These are phyloP conservation scores for Naganishia friedmannii DNA, from an alignment of 768 basidiomycete species.

Conservation along the genomic window DNA sequence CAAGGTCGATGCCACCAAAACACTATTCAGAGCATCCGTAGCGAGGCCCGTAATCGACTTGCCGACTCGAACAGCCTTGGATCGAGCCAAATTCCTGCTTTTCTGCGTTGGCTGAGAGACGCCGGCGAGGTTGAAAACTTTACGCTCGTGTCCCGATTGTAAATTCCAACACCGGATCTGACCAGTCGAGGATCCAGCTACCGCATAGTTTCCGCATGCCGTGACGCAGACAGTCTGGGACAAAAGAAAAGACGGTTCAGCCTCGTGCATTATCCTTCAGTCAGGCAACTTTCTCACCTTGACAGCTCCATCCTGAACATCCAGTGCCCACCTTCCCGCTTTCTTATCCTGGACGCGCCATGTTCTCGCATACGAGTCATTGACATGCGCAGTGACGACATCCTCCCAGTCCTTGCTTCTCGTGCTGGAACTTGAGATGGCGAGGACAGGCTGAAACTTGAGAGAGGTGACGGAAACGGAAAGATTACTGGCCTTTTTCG, in stretches of 20 bases:
- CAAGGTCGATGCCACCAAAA: slow-evolving; percentile 76
- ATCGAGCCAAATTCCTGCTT: slow-evolving; percentile 45
- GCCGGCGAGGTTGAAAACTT: slow-evolving; percentile 63
- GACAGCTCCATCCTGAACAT: slow-evolving; percentile 63
- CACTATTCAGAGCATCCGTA: slow-evolving; percentile 77
- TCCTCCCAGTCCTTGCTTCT: slow-evolving; percentile 97
- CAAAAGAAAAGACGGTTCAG: background rate
- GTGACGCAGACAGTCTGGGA: slow-evolving; percentile 71
- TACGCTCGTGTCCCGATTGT: slow-evolving; percentile 85
- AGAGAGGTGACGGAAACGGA: slow-evolving; percentile 75
- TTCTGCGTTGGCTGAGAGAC: slow-evolving; percentile 34
- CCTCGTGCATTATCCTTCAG: background rate
- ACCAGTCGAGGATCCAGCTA: slow-evolving; percentile 73
- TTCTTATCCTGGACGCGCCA: slow-evolving; percentile 84
- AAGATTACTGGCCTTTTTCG: slow-evolving; percentile 72
- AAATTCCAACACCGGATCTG: slow-evolving; percentile 88
- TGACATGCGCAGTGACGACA: slow-evolving; percentile 81
- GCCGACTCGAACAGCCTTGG: slow-evolving; percentile 56
- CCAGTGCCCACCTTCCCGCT: slow-evolving; percentile 71
- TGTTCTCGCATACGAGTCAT: slow-evolving; percentile 75
- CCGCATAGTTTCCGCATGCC: slow-evolving; percentile 91
- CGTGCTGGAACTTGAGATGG: slow-evolving; percentile 72
- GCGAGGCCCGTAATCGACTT: slow-evolving; percentile 70
- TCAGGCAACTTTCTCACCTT: slow-evolving; percentile 59
- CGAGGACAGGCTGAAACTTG: slow-evolving; percentile 76